Evolutionary conservation across 257 asterid genomes (phyloP).

Genomic region (Apocynum venetum): DNA sequence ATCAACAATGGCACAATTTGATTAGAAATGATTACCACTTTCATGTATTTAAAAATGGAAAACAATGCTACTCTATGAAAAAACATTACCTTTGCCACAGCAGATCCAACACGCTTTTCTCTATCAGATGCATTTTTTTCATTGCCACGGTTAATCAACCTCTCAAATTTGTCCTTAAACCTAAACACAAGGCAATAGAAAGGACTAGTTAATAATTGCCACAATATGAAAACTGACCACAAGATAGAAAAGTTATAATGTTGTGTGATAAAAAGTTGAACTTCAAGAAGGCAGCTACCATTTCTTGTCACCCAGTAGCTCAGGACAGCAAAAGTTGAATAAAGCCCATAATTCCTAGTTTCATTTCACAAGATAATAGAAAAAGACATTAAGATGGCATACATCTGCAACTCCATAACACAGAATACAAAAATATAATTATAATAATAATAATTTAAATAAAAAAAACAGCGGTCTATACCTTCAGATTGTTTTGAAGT

Average conservation of each 20-base stretch:
- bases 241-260: not conserved
- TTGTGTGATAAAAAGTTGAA: not conserved
- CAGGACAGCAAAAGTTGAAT: constrained; percentile 86
- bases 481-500: constrained; percentile 95
- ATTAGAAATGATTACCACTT: constrained; percentile 1
- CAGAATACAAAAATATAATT: not conserved
- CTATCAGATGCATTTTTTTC: constrained; percentile 91
- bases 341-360: constrained; percentile 92
- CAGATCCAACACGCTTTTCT: constrained; percentile 79
- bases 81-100: constrained; percentile 78
- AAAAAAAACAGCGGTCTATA: constrained; percentile 20
- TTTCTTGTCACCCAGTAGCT: constrained; percentile 79
- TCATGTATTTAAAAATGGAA: not conserved
- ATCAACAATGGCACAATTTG: not conserved
- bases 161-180: constrained; percentile 83
- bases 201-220: constrained; percentile 2
- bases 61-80: not conserved
- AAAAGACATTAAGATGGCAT: constrained; percentile 9
- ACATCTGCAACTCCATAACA: constrained; percentile 6
- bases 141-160: constrained; percentile 71
- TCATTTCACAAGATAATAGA: constrained; percentile 1
- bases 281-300: constrained; percentile 42
- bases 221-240: not conserved
- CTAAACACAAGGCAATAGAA: constrained; percentile 30
- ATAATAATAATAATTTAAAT: too few species aligned